These are phyloP conservation scores for Auriscalpium microsporum DNA, from an alignment of 768 basidiomycete genomes.

Conservation along the genomic window DNA sequence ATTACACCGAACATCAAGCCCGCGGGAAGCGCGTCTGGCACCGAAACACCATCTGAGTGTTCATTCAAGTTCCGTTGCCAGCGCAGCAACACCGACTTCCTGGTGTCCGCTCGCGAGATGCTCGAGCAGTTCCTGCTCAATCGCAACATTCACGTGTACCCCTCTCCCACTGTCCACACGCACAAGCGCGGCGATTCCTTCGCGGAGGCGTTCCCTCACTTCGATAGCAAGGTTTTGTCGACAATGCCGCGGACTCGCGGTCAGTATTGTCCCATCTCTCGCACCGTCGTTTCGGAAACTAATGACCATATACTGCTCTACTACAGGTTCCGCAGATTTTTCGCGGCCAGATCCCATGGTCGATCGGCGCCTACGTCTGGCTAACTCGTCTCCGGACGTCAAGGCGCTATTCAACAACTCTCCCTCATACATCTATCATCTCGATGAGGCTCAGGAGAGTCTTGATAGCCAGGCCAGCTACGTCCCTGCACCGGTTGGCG, in stretches of 20 bases:
- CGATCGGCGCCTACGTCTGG: constrained; percentile 69
- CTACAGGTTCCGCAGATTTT: constrained; percentile 66
- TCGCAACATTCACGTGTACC: constrained; percentile 77
- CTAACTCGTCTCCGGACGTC: constrained; percentile 89
- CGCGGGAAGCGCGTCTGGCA: constrained; percentile 39
- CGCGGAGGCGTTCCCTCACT: constrained; percentile 92
- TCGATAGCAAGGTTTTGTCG: constrained; percentile 89
- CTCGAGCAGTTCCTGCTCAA: constrained; percentile 85
- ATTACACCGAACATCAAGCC: constrained; percentile 73
- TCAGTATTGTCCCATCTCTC: constrained; percentile 18
- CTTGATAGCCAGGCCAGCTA: constrained; percentile 48
- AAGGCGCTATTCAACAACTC: constrained; percentile 87
- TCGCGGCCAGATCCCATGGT: constrained; percentile 64
- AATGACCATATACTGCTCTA: constrained; percentile 1
- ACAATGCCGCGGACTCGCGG: constrained; percentile 59
- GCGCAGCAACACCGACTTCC: constrained; percentile 88
- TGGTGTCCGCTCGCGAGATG: constrained; percentile 83
- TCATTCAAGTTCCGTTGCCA: constrained; percentile 96
- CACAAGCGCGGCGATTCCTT: constrained; percentile 90
- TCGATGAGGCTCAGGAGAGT: constrained; percentile 58
- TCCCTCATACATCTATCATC: constrained; percentile 72
- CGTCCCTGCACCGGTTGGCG: constrained; percentile 43
- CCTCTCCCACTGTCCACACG: constrained; percentile 66
- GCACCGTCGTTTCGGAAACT: constrained; percentile 7
- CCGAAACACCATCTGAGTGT: constrained; percentile 61